Conservation (phyloP, 352 stramenopile genomes). For the Achlya hypogyna region DNA sequence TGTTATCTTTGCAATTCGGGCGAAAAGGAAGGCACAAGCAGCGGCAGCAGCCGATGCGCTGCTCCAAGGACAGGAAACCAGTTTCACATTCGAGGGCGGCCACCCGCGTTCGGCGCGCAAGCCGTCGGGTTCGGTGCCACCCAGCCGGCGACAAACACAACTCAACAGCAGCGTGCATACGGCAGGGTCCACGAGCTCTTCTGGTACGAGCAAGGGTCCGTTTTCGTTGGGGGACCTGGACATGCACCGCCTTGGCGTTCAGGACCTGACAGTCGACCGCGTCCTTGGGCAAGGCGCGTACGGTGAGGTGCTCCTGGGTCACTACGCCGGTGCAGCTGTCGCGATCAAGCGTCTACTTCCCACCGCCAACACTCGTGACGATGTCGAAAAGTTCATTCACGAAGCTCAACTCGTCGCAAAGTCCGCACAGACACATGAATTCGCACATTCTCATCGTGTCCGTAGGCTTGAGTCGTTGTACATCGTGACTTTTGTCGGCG, state of each 20-base stretch:
- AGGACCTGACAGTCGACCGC: conserved; percentile 68
- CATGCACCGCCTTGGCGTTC: conserved; percentile 35
- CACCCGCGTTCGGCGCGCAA: background rate
- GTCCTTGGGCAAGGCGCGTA: conserved; percentile 76
- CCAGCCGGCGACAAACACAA: background rate
- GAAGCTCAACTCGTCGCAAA: conserved; percentile 81
- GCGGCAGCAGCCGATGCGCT: background rate
- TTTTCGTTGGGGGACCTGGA: background rate
- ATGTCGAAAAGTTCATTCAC: conserved; percentile 71
- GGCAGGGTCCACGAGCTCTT: background rate
- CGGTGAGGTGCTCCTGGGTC: conserved; percentile 72
- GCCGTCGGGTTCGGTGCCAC: background rate
- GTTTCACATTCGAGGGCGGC: background rate
- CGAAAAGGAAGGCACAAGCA: no score
- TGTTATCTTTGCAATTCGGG: background rate
- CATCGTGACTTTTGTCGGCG: conserved; percentile 54
- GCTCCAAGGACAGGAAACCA: background rate
- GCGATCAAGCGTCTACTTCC: conserved; percentile 65
- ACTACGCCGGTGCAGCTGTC: conserved; percentile 31
- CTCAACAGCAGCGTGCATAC: background rate
- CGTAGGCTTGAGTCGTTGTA: conserved; percentile 44
- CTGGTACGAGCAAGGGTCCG: background rate
- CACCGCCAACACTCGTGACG: conserved; percentile 70
- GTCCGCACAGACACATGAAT: conserved; percentile 45
- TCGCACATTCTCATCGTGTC: background rate